These are phyloP conservation scores for Rosa rugosa DNA, from an alignment of 306 rosid genomes.

Conservation along the genomic window DNA sequence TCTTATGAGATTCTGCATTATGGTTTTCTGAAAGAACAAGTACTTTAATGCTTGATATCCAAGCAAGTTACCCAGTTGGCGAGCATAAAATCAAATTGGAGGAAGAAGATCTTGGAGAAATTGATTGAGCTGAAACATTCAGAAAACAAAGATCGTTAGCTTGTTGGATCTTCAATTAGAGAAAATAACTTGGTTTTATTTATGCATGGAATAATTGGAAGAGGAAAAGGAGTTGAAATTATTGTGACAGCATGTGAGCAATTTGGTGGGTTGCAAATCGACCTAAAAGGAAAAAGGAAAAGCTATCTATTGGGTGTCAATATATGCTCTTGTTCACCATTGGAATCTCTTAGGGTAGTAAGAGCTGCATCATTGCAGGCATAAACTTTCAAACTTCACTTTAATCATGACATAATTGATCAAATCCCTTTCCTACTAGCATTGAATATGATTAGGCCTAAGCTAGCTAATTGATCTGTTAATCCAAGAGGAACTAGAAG, in stretches of 20 bases:
- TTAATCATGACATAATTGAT: slow-evolving; percentile 23
- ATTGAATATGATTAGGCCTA: neutral
- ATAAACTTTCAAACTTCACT: slow-evolving; percentile 16
- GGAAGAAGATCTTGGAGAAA: neutral
- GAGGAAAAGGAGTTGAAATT: neutral
- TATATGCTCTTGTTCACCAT: slow-evolving; percentile 3
- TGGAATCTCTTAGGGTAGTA: slow-evolving; percentile 27
- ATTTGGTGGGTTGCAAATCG: slow-evolving; percentile 14
- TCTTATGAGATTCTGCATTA: neutral
- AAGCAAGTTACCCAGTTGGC: slow-evolving; percentile 10
- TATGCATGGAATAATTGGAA: slow-evolving; percentile 15
- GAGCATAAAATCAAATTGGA: neutral
- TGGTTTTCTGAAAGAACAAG: neutral
- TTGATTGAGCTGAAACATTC: neutral
- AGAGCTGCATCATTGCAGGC: slow-evolving; percentile 31
- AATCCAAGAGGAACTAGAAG: neutral
- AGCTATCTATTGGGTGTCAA: neutral
- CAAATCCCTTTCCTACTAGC: neutral
- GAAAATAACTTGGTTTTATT: neutral
- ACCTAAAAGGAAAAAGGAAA: slow-evolving; percentile 11
- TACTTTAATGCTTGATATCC: neutral
- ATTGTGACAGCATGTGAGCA: slow-evolving; percentile 21
- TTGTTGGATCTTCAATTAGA: slow-evolving; percentile 19
- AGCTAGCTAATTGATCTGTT: neutral
- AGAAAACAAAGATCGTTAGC: neutral